Percentiles rank a stretch among this genome's conserved stretches.
Evolutionary conservation across 2,329 filamentous ascomycete species (phyloP).

Genomic region (Botryotinia globosa): DNA sequence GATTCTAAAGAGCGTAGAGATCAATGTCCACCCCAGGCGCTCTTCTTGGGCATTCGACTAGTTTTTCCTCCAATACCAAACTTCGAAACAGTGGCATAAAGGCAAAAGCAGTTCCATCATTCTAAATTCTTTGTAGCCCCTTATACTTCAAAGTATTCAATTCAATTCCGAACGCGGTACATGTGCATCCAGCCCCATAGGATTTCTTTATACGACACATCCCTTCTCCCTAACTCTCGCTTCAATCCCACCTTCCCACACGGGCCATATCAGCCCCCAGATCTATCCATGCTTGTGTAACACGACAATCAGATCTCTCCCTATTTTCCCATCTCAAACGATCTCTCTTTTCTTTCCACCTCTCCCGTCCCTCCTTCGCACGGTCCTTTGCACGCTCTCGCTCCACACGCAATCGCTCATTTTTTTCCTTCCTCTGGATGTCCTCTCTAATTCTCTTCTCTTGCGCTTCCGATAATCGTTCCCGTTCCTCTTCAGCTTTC

Average conservation of each 20-base stretch:
- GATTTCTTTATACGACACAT: neutral
- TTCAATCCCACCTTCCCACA: neutral
- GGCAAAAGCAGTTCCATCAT: neutral
- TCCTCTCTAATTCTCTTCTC: neutral
- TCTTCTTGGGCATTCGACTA: neutral
- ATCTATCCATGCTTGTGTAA: constrained; percentile 7
- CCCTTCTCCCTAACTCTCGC: too few species aligned
- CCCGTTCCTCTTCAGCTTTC: neutral
- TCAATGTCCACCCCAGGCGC: neutral
- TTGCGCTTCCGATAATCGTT: neutral
- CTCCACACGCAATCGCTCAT: neutral
- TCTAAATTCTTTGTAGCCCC: neutral
- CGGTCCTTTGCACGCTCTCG: neutral
- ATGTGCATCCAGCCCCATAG: neutral
- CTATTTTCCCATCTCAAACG: neutral
- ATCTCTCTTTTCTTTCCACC: neutral
- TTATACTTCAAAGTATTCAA: neutral
- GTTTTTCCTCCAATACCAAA: neutral
- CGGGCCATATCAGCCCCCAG: neutral
- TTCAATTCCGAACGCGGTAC: neutral
- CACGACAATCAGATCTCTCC: neutral
- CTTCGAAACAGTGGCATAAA: neutral
- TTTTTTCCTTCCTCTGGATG: neutral
- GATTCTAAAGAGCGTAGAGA: too few species aligned
- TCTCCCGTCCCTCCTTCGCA: neutral